phyloP scores from a whole-genome alignment of 2,329 filamentous ascomycete genomes.

The Pseudogymnoascus sp. region DNA sequence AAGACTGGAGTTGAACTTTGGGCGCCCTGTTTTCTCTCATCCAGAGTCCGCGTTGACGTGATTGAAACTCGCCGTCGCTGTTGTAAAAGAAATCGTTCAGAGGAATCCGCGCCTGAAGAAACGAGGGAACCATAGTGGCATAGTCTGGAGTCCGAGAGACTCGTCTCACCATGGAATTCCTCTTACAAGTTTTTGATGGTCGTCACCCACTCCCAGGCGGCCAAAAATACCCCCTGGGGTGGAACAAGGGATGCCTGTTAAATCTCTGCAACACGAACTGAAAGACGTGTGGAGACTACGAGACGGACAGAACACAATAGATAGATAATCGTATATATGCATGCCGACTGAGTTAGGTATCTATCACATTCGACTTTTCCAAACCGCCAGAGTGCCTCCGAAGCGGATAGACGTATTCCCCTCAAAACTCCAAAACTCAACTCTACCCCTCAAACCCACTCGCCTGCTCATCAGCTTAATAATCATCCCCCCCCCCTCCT shows the following conservation, averaged over 20 bases:
- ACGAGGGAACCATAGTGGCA: too few species aligned
- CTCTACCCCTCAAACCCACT: neutral
- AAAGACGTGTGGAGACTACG: neutral
- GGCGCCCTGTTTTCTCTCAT: too few species aligned
- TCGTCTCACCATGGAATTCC: too few species aligned
- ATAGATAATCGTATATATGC: neutral
- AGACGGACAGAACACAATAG: neutral
- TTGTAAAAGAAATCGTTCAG: too few species aligned
- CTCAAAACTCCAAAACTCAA: neutral
- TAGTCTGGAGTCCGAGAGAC: too few species aligned
- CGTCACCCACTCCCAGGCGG: too few species aligned
- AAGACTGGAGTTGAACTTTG: too few species aligned
- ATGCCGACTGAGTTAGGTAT: neutral
- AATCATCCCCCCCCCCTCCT: conserved; percentile 43
- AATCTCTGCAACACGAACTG: neutral
- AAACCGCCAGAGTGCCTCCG: neutral
- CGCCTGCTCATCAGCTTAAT: conserved; percentile 20
- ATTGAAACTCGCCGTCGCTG: too few species aligned
- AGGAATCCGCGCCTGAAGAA: too few species aligned
- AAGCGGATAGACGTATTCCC: neutral
- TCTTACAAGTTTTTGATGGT: too few species aligned
- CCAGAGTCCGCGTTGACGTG: too few species aligned
- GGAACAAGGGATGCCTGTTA: neutral
- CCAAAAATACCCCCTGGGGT: neutral
- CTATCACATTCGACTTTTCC: neutral